These are phyloP conservation scores for Metarhizium robertsii DNA, from an alignment of 2,329 filamentous ascomycete genomes.

Conservation along the genomic window DNA sequence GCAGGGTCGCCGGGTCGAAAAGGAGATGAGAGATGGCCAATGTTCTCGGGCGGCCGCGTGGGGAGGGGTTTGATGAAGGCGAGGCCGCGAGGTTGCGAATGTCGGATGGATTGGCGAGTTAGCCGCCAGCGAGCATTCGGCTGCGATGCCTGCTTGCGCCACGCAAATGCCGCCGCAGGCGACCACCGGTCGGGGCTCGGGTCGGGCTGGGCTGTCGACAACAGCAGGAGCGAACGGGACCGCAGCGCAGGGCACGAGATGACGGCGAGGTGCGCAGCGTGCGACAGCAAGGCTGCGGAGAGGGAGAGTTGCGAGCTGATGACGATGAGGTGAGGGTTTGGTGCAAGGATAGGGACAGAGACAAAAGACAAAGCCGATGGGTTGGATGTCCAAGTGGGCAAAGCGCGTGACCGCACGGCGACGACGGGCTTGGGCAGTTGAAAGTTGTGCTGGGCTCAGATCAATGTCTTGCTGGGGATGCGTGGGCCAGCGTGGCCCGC, in stretches of 20 bases:
- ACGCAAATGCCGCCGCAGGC: constrained; percentile 16
- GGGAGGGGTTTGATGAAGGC: background rate
- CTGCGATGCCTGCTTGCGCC: constrained; percentile 20
- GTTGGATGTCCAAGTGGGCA: constrained; percentile 25
- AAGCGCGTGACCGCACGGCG: constrained; percentile 26
- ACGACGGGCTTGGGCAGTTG: constrained; percentile 13
- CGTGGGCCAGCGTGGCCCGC: background rate
- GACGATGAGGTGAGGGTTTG: background rate
- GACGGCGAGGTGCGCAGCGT: background rate
- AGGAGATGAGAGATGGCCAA: background rate
- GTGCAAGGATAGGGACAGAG: background rate
- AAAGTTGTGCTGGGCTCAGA: background rate
- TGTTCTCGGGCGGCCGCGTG: background rate
- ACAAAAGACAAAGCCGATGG: constrained; percentile 3
- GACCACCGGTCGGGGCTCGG: constrained; percentile 7
- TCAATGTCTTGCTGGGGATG: background rate
- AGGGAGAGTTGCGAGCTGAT: background rate
- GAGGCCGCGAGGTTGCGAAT: background rate
- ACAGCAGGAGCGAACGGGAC: background rate
- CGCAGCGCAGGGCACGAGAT: background rate
- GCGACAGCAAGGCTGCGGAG: constrained; percentile 2
- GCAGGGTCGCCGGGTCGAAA: constrained; percentile 2
- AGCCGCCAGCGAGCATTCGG: constrained; percentile 7
- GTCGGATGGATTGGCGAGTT: background rate
- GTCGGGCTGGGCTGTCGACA: constrained; percentile 3